A percentile compares a stretch with the other conserved stretches of the same genome.
Conservation (phyloP, 1,284 basidiomycete genomes). For the Rhodotorula sp. region DNA sequence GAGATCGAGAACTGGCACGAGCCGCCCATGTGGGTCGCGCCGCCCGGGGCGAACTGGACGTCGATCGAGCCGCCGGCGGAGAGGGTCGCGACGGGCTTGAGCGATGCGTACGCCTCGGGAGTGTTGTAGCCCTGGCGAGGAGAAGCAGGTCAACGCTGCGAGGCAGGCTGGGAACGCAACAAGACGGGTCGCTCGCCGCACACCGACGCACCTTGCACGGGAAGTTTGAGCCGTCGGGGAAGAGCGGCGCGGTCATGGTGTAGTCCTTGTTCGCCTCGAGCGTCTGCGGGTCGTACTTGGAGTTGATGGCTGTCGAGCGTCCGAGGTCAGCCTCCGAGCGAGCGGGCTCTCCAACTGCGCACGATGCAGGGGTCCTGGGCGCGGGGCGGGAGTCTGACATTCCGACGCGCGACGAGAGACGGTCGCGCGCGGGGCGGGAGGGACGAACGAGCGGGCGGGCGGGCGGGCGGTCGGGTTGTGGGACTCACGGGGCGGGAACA, state of each 20-base stretch:
- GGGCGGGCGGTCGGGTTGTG: too few species aligned
- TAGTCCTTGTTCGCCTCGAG: conserved; percentile 48
- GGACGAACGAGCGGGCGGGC: neutral
- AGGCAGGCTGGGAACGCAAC: neutral
- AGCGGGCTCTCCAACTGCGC: neutral
- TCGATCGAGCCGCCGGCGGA: conserved; percentile 44
- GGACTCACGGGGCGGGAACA: conserved; percentile 28
- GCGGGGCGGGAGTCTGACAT: too few species aligned
- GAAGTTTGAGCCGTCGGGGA: conserved; percentile 46
- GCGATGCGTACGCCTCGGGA: conserved; percentile 40
- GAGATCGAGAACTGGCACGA: conserved; percentile 50
- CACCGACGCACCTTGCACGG: conserved; percentile 52
- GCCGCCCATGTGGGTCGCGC: conserved; percentile 50
- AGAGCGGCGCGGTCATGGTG: conserved; percentile 48
- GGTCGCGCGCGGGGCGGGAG: too few species aligned
- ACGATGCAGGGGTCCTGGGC: too few species aligned
- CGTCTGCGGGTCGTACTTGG: conserved; percentile 37
- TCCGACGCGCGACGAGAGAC: neutral
- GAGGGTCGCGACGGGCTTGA: conserved; percentile 46
- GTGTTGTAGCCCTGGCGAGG: conserved; percentile 50
- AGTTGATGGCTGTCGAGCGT: conserved; percentile 23
- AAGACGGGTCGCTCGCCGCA: conserved; percentile 14
- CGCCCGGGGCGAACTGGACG: conserved; percentile 42
- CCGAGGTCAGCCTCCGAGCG: neutral
- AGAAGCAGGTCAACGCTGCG: neutral